Evolutionary conservation across 768 basidiomycete species (phyloP).

Genomic region (Russula earlei): DNA sequence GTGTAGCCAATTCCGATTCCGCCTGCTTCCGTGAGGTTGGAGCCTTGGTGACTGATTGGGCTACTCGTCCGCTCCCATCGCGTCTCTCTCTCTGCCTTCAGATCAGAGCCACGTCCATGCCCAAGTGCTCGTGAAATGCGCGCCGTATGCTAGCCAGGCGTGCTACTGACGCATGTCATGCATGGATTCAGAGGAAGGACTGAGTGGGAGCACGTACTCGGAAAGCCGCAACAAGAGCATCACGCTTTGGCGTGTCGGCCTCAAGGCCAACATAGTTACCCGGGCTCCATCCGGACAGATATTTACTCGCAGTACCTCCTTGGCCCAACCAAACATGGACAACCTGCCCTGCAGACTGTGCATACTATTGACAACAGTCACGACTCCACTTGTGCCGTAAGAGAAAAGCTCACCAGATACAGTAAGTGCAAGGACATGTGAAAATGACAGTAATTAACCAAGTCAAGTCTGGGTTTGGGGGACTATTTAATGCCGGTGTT

Average conservation of each 20-base stretch:
- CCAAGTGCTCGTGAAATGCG: constrained; percentile 18
- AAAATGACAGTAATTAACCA: too few species aligned
- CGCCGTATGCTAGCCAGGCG: constrained; percentile 82
- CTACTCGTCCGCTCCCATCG: constrained; percentile 93
- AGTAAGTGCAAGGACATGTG: not conserved
- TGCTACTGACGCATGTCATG: constrained; percentile 39
- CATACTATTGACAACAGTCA: not conserved
- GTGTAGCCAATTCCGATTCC: constrained; percentile 86
- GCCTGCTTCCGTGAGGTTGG: constrained; percentile 69
- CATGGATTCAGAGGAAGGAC: not conserved
- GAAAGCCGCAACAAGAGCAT: constrained; percentile 72
- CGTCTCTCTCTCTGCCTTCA: constrained; percentile 62
- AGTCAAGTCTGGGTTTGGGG: too few species aligned
- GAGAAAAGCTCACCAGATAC: constrained; percentile 6
- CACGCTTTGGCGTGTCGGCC: constrained; percentile 54
- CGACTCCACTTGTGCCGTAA: not conserved
- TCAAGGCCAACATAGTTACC: constrained; percentile 25
- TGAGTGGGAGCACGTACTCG: constrained; percentile 37
- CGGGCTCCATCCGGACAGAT: constrained; percentile 21
- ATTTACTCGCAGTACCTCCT: not conserved
- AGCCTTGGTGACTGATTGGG: constrained; percentile 63
- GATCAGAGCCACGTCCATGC: constrained; percentile 18
- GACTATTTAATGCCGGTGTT: too few species aligned
- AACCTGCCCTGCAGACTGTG: not conserved
- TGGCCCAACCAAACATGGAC: constrained; percentile 8